Evolutionary conservation across 2,329 filamentous ascomycete species (phyloP).

Genomic region (Samsoniella hepiali): DNA sequence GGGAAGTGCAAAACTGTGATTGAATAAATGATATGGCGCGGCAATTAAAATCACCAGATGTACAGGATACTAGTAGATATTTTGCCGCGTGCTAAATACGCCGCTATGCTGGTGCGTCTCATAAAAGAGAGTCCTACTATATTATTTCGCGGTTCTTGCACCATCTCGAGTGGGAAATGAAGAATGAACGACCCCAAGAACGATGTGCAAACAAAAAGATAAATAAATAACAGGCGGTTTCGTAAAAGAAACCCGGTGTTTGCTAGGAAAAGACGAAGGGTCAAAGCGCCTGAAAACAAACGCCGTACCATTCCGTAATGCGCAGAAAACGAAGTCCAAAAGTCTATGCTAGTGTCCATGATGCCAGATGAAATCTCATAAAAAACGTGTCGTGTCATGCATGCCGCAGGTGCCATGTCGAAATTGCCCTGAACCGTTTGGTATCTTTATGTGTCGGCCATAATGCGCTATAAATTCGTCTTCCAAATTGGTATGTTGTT

Average conservation of each 20-base stretch:
- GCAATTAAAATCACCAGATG: not conserved
- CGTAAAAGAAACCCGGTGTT: not conserved
- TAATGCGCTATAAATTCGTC: constrained; percentile 17
- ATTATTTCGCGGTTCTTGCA: not conserved
- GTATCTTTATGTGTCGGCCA: constrained; percentile 17
- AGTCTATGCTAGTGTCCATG: constrained; percentile 36
- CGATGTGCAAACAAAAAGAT: constrained; percentile 10
- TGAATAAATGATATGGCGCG: too few relatives aligned
- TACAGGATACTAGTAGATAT: not conserved
- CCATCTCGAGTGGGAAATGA: constrained; percentile 29
- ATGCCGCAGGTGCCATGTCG: constrained; percentile 9
- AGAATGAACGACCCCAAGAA: constrained; percentile 27
- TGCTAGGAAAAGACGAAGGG: not conserved
- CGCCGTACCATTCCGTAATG: constrained; percentile 31
- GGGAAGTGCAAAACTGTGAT: too few relatives aligned
- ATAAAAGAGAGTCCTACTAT: constrained; percentile 12
- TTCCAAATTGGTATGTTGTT: constrained; percentile 17
- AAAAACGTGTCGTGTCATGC: constrained; percentile 31
- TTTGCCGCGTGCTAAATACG: not conserved
- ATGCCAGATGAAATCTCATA: constrained; percentile 32
- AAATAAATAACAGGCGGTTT: not conserved
- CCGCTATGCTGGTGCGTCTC: constrained; percentile 1
- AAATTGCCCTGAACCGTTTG: constrained; percentile 1
- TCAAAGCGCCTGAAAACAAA: constrained; percentile 24
- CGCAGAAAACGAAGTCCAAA: constrained; percentile 29